Base-by-base conservation (phyloP, 176 grass and related monocot genomes). In the Microstegium vimineum region DNA sequence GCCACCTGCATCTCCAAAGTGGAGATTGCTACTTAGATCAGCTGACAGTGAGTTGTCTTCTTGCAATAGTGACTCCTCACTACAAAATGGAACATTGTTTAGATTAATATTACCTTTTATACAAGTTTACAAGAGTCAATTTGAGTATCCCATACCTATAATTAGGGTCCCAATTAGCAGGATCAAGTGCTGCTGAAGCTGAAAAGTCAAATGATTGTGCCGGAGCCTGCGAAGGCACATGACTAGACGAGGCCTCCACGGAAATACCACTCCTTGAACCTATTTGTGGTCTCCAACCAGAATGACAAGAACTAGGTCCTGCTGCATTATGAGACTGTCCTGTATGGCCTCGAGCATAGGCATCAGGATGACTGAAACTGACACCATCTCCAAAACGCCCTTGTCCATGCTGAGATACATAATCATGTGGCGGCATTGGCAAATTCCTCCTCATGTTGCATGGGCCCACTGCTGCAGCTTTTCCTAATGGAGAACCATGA, bases 111-210 rank as follows among this genome's bases (percentile, higher is more conserved):
- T 43, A 68, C 33, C 15, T 78, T 81, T 78, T 83, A 77, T 72
- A 66, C 54, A 83, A 59, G 36, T 78, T 77, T 76, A 72, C 37
- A 87, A 49, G 67, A 89, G 46, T 57, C 71, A 51, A 79, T 43
- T 61, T n/a, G 23, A 81, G 73, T 45, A 62, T 80, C 68, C 41
- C 27, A 82, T 77, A 99, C 97, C 97, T 95, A 80, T 95, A 99
- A 88, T 95, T 81, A 73, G 97, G 97, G 71, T 99, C 97, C 97
- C 93, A 99, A 73, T 95, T 86, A 85, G 89, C 89, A 65, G 93
- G 91, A 78, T 95, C 77, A 80, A 90, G 87, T 63, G 77, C 36
- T 20, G 89, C 83, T 74, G 90, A 85, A 85, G 81, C 92, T 76
- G 84, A 82, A 47, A 22, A 37, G 26, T 83, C 87, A 81, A 71